Evolutionary conservation across 2,329 filamentous ascomycete genomes (phyloP).

Genomic region (Decorospora gaudefroyi): DNA sequence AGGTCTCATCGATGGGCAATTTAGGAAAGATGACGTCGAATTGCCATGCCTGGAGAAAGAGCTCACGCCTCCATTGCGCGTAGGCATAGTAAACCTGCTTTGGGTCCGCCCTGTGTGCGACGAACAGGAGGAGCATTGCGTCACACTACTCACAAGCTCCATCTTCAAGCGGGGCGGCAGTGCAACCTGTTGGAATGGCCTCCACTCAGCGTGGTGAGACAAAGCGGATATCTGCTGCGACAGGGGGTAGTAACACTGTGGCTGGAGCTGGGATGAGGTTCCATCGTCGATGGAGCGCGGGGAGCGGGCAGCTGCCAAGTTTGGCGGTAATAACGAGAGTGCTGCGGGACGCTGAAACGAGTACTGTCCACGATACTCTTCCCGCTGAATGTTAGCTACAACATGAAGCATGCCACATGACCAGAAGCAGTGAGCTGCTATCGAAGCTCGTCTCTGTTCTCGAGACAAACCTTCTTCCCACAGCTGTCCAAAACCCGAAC

Average conservation of each 20-base stretch:
- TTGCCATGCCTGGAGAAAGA: conserved; percentile 28
- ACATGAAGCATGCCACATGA: background rate
- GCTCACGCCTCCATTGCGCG: conserved; percentile 41
- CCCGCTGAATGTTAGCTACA: background rate
- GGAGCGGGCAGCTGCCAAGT: conserved; percentile 27
- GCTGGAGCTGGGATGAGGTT: conserved; percentile 32
- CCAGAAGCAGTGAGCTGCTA: background rate
- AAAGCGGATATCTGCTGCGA: conserved; percentile 27
- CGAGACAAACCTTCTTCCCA: background rate
- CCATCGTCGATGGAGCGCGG: conserved; percentile 42
- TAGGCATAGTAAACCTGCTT: conserved; percentile 47
- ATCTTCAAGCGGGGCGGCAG: conserved; percentile 43
- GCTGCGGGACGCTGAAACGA: conserved; percentile 20
- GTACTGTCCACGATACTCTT: background rate
- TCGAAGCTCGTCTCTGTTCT: background rate
- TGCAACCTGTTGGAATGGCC: conserved; percentile 29
- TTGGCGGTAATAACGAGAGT: conserved; percentile 19
- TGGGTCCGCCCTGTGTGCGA: conserved; percentile 35
- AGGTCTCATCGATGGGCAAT: conserved; percentile 20
- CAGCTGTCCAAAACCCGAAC: no score
- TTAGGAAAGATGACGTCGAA: conserved; percentile 45
- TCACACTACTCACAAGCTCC: conserved; percentile 33
- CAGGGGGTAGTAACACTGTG: conserved; percentile 33
- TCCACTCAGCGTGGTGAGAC: conserved; percentile 37
- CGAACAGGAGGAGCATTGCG: conserved; percentile 41